Conservation (phyloP, 495 filamentous ascomycete genomes). For the Massariosphaeria phaeospora region DNA sequence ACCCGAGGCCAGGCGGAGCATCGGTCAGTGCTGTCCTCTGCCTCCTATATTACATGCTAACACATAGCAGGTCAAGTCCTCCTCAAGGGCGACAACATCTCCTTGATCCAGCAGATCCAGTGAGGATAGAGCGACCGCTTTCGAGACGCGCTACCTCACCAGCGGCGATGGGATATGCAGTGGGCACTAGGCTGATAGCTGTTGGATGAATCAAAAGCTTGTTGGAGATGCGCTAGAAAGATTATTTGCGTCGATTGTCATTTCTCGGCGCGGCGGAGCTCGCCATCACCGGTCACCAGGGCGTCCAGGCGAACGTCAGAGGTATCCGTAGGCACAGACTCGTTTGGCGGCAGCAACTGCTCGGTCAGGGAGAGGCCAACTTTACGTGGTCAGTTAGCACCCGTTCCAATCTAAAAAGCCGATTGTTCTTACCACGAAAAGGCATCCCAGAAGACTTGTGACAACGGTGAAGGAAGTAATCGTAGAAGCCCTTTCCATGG, state of each 20-base stretch:
- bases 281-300: slow-evolving; percentile 57
- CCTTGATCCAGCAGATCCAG: slow-evolving; percentile 76
- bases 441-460: slow-evolving; percentile 52
- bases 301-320: slow-evolving; percentile 65
- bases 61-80: slow-evolving; percentile 75
- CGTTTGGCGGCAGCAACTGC: slow-evolving; percentile 63
- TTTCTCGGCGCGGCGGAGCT: slow-evolving; percentile 22
- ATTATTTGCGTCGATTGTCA: not conserved
- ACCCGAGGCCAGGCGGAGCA: slow-evolving; percentile 67
- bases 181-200: too few relatives aligned
- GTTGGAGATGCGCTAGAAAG: too few relatives aligned
- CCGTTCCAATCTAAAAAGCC: slow-evolving; percentile 6
- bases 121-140: too few relatives aligned
- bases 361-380: slow-evolving; percentile 85
- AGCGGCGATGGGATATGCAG: too few relatives aligned
- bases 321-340: slow-evolving; percentile 60
- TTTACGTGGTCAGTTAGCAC: slow-evolving; percentile 31
- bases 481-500: slow-evolving; percentile 97
- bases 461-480: slow-evolving; percentile 80
- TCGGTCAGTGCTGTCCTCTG: slow-evolving; percentile 59
- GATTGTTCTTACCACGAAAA: slow-evolving; percentile 52
- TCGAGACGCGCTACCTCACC: too few relatives aligned
- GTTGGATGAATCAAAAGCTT: too few relatives aligned
- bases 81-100: slow-evolving; percentile 95
- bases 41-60: slow-evolving; percentile 3